These are phyloP conservation scores for Dittrichia graveolens DNA, from an alignment of 129 eudicot genomes.

Conservation along the genomic window DNA sequence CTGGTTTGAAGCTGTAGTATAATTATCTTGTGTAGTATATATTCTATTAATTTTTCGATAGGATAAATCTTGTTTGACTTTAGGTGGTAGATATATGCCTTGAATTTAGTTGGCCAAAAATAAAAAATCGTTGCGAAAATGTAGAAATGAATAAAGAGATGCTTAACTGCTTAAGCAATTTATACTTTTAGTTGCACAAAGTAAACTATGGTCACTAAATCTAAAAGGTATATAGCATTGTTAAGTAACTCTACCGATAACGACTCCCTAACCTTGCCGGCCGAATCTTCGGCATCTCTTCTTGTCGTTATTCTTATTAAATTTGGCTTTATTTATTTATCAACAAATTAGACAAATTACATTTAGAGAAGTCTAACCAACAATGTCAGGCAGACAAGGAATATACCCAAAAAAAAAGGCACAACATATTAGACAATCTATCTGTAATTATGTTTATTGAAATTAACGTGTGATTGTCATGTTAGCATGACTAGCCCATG, in stretches of 20 bases:
- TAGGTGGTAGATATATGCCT: no score
- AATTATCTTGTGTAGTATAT: no score
- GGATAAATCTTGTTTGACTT: no score
- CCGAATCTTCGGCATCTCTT: slow-evolving; percentile 27
- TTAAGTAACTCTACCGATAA: background rate
- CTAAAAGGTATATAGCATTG: slow-evolving; percentile 8
- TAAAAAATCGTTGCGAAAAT: no score
- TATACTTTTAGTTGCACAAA: slow-evolving; percentile 15
- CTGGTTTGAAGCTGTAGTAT: no score
- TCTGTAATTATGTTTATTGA: background rate
- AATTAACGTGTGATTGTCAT: no score
- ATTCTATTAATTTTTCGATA: no score
- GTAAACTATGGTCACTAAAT: background rate
- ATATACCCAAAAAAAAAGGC: slow-evolving; percentile 5
- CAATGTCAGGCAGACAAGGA: slow-evolving; percentile 18
- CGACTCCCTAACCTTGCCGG: slow-evolving; percentile 30
- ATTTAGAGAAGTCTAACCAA: slow-evolving; percentile 1
- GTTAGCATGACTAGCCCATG: no score
- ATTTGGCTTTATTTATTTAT: slow-evolving; percentile 9
- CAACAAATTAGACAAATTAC: background rate
- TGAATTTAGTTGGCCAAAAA: no score
- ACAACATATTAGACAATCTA: background rate
- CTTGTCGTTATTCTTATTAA: slow-evolving; percentile 2
- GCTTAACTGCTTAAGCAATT: background rate
- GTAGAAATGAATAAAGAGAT: no score